Conservation (phyloP, 225 moss, liverwort and hornwort genomes). For the Rhytidiadelphus loreus region DNA sequence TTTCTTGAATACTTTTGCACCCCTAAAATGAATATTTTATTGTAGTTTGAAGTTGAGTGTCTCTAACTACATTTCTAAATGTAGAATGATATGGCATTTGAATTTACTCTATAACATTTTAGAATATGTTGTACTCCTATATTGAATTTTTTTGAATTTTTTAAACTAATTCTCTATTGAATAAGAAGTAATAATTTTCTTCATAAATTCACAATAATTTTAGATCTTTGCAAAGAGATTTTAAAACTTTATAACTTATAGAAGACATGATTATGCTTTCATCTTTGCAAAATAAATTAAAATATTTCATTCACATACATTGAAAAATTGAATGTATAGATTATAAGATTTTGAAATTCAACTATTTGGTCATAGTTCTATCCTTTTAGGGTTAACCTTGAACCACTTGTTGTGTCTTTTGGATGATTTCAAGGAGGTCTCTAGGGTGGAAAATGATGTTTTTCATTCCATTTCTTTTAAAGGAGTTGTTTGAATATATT, state of each 20-base stretch:
- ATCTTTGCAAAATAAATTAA: not conserved
- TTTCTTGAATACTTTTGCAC: not conserved
- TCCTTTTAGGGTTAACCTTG: rapidly evolving
- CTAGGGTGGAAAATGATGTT: no score
- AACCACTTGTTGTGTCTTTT: rapidly evolving
- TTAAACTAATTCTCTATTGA: rapidly evolving
- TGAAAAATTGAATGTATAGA: not conserved
- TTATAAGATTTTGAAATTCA: not conserved
- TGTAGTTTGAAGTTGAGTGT: not conserved
- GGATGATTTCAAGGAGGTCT: no score
- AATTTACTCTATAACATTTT: not conserved
- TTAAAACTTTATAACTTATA: not conserved
- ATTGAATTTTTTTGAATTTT: no score
- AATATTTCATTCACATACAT: not conserved
- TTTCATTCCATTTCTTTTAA: not conserved
- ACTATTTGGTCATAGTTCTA: rapidly evolving
- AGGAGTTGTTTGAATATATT: not conserved
- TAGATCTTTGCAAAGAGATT: rapidly evolving
- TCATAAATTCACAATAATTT: not conserved
- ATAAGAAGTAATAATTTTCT: not conserved
- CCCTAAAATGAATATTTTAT: not conserved
- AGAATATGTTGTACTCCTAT: not conserved
- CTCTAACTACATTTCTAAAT: not conserved
- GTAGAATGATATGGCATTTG: not conserved
- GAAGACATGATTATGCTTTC: not conserved